Conservation (phyloP, 2,329 filamentous ascomycete species). For the Fusarium nurragi region DNA sequence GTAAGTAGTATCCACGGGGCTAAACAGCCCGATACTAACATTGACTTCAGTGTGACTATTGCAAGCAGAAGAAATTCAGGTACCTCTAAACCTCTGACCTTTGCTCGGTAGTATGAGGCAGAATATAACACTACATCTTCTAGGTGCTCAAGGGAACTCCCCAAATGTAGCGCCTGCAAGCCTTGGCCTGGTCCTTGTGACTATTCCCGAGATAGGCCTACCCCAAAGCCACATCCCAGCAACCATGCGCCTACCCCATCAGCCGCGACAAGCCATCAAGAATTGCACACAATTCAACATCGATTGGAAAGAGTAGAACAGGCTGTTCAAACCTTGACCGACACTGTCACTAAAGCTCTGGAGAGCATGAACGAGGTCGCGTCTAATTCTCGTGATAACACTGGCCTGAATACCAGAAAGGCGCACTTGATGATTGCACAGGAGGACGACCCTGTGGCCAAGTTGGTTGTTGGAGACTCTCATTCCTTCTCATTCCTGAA, state of each 20-base stretch:
- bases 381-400: too few species aligned
- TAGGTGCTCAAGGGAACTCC: constrained; percentile 11
- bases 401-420: too few species aligned
- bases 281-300: not conserved
- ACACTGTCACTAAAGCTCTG: not conserved
- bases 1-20: not conserved
- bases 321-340: not conserved
- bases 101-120: too few species aligned
- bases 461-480: not conserved
- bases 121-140: too few species aligned
- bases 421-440: too few species aligned
- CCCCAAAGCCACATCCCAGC: not conserved
- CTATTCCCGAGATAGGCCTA: constrained; percentile 1
- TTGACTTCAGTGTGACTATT: constrained; percentile 1
- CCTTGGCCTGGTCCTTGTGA: constrained; percentile 6
- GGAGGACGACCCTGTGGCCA: accelerated
- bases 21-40: not conserved
- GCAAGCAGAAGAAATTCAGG: constrained; percentile 10
- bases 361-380: not conserved
- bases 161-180: constrained; percentile 3
- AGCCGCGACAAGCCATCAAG: accelerated
- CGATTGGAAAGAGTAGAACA: not conserved
- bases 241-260: accelerated
- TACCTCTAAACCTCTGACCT: too few species aligned
- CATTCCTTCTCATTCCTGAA: not conserved